These are phyloP conservation scores for Ramularia collo-cygni DNA, from an alignment of 2,329 filamentous ascomycete genomes.

Conservation along the genomic window DNA sequence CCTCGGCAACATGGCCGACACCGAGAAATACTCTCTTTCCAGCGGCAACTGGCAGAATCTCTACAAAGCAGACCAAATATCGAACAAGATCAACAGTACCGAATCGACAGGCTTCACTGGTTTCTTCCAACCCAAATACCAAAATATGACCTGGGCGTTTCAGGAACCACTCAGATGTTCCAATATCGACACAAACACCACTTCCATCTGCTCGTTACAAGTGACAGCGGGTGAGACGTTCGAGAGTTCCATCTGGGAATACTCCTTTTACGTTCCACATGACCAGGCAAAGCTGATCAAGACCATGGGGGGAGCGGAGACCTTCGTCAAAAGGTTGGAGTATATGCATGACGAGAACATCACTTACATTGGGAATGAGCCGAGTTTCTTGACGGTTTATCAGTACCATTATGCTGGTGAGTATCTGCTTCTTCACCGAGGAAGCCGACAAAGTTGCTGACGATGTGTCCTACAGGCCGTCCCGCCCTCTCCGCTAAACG, in stretches of 20 bases:
- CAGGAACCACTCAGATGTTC: constrained; percentile 35
- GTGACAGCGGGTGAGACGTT: constrained; percentile 58
- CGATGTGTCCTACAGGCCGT: constrained; percentile 16
- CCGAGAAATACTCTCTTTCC: constrained; percentile 42
- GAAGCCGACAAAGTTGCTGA: not conserved
- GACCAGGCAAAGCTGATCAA: constrained; percentile 46
- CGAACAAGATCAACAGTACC: constrained; percentile 34
- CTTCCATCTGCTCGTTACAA: constrained; percentile 38
- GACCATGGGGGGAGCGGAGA: constrained; percentile 49
- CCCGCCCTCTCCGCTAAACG: constrained; percentile 33
- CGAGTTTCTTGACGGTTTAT: constrained; percentile 36
- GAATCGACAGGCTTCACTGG: constrained; percentile 55
- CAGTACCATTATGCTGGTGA: constrained; percentile 36
- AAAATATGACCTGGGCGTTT: constrained; percentile 51
- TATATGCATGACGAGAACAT: constrained; percentile 51
- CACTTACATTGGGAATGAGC: constrained; percentile 59
- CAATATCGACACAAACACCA: constrained; percentile 29
- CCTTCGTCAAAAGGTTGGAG: constrained; percentile 53
- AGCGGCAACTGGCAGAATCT: constrained; percentile 61
- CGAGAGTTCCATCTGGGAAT: constrained; percentile 63
- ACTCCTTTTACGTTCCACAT: constrained; percentile 63
- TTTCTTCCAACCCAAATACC: constrained; percentile 57
- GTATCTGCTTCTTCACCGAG: not conserved
- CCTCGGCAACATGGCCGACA: constrained; percentile 35
- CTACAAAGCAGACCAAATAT: constrained; percentile 54